These are phyloP conservation scores for Bisporella sp. DNA, from an alignment of 2,329 filamentous ascomycete genomes.

Conservation along the genomic window DNA sequence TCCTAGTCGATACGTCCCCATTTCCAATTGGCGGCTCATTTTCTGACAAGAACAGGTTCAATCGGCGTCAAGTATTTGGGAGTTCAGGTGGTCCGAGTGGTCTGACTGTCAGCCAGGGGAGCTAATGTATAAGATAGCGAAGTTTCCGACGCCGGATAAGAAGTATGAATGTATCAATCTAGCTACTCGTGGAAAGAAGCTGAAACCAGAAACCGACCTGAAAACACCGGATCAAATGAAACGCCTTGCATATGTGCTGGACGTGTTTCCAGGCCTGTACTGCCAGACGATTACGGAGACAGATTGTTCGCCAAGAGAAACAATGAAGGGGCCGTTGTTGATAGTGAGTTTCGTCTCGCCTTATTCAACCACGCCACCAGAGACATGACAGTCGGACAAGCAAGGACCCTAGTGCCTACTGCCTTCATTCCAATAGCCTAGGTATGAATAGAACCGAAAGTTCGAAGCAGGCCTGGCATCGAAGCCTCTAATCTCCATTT, in stretches of 20 bases:
- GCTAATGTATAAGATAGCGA: not conserved
- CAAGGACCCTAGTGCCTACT: not conserved
- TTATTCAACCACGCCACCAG: not conserved
- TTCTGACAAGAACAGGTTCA: conserved; percentile 2
- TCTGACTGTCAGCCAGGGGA: conserved; percentile 1
- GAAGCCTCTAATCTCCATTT: too few species aligned
- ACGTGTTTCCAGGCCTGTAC: conserved; percentile 5
- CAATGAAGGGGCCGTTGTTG: conserved; percentile 1
- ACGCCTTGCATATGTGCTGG: conserved; percentile 3
- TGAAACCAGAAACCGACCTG: conserved; percentile 4
- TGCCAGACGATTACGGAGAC: conserved; percentile 1
- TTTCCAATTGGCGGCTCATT: not conserved
- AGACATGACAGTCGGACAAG: not conserved
- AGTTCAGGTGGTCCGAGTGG: conserved; percentile 4
- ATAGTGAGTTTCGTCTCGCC: conserved; percentile 2
- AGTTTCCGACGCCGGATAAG: not conserved
- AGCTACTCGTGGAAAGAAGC: conserved; percentile 1
- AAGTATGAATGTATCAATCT: conserved; percentile 4
- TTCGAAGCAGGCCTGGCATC: too few species aligned
- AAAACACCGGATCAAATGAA: not conserved
- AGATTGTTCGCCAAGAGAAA: not conserved
- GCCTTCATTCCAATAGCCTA: too few species aligned
- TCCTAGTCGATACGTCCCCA: not conserved
- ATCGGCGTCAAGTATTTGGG: conserved; percentile 5
- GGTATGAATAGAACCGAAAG: too few species aligned